Evolutionary conservation across 768 basidiomycete genomes (phyloP).

Genomic region (Xerocomellus chrysenteron): DNA sequence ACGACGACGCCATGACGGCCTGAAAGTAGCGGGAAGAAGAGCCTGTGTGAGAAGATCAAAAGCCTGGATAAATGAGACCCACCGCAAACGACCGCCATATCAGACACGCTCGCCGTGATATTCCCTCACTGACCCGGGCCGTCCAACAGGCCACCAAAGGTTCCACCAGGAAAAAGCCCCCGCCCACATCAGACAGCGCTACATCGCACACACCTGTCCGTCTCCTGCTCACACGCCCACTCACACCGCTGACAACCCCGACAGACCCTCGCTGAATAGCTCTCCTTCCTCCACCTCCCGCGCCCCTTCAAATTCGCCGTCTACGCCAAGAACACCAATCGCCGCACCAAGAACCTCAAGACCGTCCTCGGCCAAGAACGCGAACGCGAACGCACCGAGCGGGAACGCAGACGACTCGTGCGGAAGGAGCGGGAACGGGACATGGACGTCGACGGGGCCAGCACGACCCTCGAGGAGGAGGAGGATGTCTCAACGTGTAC

Average conservation of each 20-base stretch:
- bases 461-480: constrained; percentile 47
- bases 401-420: constrained; percentile 56
- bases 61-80: no score
- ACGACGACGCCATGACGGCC: no score
- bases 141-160: constrained; percentile 5
- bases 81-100: not conserved
- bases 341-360: constrained; percentile 79
- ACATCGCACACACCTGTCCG: not conserved
- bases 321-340: constrained; percentile 64
- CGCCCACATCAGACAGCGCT: not conserved
- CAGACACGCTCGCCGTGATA: not conserved
- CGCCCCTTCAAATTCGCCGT: constrained; percentile 77
- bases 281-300: constrained; percentile 68
- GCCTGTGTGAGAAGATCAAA: no score
- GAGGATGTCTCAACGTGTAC: constrained; percentile 75
- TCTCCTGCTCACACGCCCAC: not conserved
- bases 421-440: constrained; percentile 38
- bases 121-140: not conserved
- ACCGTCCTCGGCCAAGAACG: constrained; percentile 74
- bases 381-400: constrained; percentile 61
- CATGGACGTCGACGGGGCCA: constrained; percentile 53
- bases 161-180: not conserved
- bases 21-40: no score
- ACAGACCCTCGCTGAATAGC: constrained; percentile 70
- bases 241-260: not conserved